phyloP scores from a whole-genome alignment of 2,329 filamentous ascomycete genomes.

The Dactylellina leptospora region DNA sequence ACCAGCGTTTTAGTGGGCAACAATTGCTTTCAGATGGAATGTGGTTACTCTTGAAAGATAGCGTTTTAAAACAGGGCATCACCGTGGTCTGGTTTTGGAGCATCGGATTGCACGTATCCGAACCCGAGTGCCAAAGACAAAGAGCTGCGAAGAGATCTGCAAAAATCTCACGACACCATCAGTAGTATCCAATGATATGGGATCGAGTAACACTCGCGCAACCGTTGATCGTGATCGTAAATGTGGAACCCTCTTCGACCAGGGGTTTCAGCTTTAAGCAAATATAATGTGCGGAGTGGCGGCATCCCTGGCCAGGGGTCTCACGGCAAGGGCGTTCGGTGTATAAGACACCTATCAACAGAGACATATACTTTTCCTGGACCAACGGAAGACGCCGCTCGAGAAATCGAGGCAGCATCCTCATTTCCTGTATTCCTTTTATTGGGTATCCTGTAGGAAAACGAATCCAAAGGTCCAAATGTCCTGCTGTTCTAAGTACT shows the following conservation, averaged over 20 bases:
- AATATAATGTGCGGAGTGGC: background rate
- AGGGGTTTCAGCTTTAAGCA: background rate
- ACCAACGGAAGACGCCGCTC: slow-evolving; percentile 5
- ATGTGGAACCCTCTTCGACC: no score
- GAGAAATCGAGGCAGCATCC: background rate
- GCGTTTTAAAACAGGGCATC: no score
- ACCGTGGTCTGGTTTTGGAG: no score
- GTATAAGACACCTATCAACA: background rate
- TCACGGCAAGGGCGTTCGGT: background rate
- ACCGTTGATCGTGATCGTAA: background rate
- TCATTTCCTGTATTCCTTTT: background rate
- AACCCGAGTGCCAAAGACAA: no score
- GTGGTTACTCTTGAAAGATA: no score
- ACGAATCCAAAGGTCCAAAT: background rate
- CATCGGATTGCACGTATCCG: no score
- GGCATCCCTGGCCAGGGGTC: background rate
- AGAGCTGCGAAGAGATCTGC: no score
- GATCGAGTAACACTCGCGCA: no score
- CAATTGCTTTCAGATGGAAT: no score
- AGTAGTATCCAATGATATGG: no score
- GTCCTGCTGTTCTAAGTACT: background rate
- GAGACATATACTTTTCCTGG: background rate
- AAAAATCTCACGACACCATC: no score
- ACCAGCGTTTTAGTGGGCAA: no score
- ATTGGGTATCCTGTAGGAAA: background rate